Percentiles rank a stretch among this genome's conserved stretches.
phyloP scores from a whole-genome alignment of 768 basidiomycete species.

The Lactarius hatsudake region DNA sequence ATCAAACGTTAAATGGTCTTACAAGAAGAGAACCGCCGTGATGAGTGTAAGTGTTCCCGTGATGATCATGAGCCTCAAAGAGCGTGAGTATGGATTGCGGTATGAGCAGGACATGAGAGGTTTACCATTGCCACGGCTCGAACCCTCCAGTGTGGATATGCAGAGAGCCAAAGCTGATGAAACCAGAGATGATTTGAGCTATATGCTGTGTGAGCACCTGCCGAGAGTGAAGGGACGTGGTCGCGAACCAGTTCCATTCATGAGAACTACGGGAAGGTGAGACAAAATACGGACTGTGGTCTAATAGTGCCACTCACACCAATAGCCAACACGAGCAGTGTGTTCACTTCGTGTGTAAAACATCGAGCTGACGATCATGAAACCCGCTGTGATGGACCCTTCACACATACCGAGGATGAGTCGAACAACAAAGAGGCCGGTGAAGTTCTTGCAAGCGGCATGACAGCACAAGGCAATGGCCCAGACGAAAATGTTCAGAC shows the following conservation, averaged over 20 bases:
- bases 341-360: constrained; percentile 74
- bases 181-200: constrained; percentile 72
- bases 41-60: constrained; percentile 58
- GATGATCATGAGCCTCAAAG: constrained; percentile 62
- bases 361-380: constrained; percentile 75
- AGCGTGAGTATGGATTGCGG: constrained; percentile 16
- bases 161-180: constrained; percentile 62
- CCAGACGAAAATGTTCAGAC: constrained; percentile 68
- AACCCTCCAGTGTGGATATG: constrained; percentile 57
- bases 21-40: constrained; percentile 56
- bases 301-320: constrained; percentile 51
- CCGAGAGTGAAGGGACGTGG: background rate
- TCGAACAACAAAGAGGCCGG: constrained; percentile 59
- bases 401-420: constrained; percentile 72
- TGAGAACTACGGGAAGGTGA: constrained; percentile 48
- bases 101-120: constrained; percentile 1
- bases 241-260: constrained; percentile 65
- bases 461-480: constrained; percentile 56
- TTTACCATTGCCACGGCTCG: constrained; percentile 72
- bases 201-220: constrained; percentile 1
- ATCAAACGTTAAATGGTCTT: constrained; percentile 17
- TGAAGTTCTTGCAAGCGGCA: constrained; percentile 70
- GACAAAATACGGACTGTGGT: background rate
- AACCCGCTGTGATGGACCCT: constrained; percentile 68
- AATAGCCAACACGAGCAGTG: constrained; percentile 67